Evolutionary conservation across 768 basidiomycete genomes (phyloP).

Genomic region (Boletus tylopilopsis): DNA sequence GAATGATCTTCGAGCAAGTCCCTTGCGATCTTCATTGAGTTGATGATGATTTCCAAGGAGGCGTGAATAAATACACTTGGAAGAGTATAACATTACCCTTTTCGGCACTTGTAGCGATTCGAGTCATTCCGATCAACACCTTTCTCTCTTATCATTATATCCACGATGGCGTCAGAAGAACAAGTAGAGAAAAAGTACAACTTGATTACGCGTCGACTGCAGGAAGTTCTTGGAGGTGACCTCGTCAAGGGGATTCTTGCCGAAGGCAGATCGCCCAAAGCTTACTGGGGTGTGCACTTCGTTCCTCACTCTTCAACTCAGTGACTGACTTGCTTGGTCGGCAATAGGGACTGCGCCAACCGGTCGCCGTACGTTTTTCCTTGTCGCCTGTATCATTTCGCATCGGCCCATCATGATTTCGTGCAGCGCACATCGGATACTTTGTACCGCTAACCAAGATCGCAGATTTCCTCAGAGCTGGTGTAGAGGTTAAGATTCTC

Average conservation of each 20-base stretch:
- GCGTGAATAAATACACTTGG: slow-evolving; percentile 41
- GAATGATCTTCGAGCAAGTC: slow-evolving; percentile 46
- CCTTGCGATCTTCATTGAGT: slow-evolving; percentile 36
- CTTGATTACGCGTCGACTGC: slow-evolving; percentile 79
- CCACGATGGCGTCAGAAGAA: slow-evolving; percentile 6
- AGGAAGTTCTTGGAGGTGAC: slow-evolving; percentile 87
- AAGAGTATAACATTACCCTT: not conserved
- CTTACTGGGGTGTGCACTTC: slow-evolving; percentile 79
- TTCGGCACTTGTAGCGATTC: too few species aligned
- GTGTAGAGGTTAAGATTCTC: slow-evolving; percentile 82
- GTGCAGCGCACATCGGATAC: slow-evolving; percentile 91
- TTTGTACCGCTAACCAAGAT: slow-evolving; percentile 94
- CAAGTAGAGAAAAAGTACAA: slow-evolving; percentile 54
- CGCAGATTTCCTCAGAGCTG: slow-evolving; percentile 91
- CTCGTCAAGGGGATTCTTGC: slow-evolving; percentile 74
- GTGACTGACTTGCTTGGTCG: not conserved
- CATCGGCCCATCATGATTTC: not conserved
- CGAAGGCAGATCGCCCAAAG: slow-evolving; percentile 73
- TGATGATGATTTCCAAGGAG: slow-evolving; percentile 47
- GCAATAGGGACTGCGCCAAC: slow-evolving; percentile 84
- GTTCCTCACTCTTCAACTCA: not conserved
- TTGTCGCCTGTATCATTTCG: not conserved
- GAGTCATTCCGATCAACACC: too few species aligned
- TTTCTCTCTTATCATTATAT: not conserved
- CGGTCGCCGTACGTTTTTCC: slow-evolving; percentile 79